Base-by-base conservation (phyloP, 2,329 filamentous ascomycete genomes). In the Pseudopyricularia cyperi region DNA sequence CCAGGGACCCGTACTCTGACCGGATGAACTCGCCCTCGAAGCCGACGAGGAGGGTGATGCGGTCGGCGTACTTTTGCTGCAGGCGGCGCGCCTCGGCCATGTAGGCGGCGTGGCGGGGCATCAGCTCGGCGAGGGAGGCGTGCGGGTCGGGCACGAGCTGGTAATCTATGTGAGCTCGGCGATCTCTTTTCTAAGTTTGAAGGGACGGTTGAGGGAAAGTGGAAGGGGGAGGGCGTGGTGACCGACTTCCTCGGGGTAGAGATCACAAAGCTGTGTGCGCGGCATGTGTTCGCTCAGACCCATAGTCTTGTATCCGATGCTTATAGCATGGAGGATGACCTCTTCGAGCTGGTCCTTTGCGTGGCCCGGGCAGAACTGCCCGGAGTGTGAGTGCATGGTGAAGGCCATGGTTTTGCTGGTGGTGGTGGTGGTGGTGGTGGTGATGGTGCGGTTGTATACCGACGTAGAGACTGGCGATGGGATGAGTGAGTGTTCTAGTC, bases 351-450 rank as follows among this genome's bases (percentile, higher is more conserved):
- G 77, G 65, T 95, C 82, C 63, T 85, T 82, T 50, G 93, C 93
- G 71, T 98, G 93, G 59, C 85, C 81, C 9, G 83, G 83, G 71
- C 93, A 98, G 73, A 98, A 98, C 66, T 98, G 88, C 57, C 93
- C 93, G 35, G 93, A 97, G 71, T 98, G 93, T 63, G 89, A 95
- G 69, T 98, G 93, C 74, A 97, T 94, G 4, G 93, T 94, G 71
- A 95, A 95, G 2, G 91, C 90, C 93, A 97, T 97, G 30, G 19
- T 24, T 33, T 26, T 12, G 17, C 22, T 39, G n/a, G n/a, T n/a
- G n/a, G 35, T 24, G 19, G 19, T 7, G 22, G 17, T 26, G 5
- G 9, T 42, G 17, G 17, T 7, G 17, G 35, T 19, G 37, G 12
- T 42, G n/a, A 22, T 7, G 4, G 19, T n/a, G 19, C 2, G 14